Evolutionary conservation across 371 early-diverging fungal genomes (phyloP).

Genomic region (Mucor circinelloides): DNA sequence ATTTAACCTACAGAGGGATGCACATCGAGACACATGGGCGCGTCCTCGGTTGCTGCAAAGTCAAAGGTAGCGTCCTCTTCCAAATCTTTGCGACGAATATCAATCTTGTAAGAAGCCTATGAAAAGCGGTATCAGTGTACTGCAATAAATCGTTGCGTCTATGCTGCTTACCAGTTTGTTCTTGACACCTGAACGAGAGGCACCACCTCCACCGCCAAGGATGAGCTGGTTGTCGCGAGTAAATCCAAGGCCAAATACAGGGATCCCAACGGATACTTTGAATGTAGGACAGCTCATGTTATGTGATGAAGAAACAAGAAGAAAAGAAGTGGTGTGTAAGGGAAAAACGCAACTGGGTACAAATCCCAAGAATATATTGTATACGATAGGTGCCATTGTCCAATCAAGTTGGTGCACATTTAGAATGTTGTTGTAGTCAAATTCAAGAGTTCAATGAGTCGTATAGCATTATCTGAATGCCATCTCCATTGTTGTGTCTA

Average conservation of each 20-base stretch:
- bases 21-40: constrained; percentile 70
- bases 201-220: constrained; percentile 75
- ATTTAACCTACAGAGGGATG: constrained; percentile 58
- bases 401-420: background rate
- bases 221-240: constrained; percentile 59
- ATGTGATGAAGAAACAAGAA: background rate
- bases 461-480: background rate
- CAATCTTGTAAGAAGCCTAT: constrained; percentile 60
- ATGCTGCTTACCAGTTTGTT: constrained; percentile 63
- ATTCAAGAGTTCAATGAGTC: background rate
- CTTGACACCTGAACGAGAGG: constrained; percentile 68
- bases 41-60: constrained; percentile 66
- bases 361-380: background rate
- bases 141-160: background rate
- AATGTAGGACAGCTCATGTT: constrained; percentile 37
- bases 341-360: background rate
- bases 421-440: background rate
- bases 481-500: background rate
- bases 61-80: constrained; percentile 52
- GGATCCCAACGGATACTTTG: constrained; percentile 59
- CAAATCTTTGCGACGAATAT: constrained; percentile 50
- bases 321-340: constrained; percentile 6
- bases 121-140: background rate
- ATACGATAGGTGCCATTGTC: background rate
- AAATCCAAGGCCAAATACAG: constrained; percentile 67